Evolutionary conservation across 2,329 filamentous ascomycete species (phyloP), one percentile per base, ranked within the genome.

Genomic region (Laburnicola sp.): DNA sequence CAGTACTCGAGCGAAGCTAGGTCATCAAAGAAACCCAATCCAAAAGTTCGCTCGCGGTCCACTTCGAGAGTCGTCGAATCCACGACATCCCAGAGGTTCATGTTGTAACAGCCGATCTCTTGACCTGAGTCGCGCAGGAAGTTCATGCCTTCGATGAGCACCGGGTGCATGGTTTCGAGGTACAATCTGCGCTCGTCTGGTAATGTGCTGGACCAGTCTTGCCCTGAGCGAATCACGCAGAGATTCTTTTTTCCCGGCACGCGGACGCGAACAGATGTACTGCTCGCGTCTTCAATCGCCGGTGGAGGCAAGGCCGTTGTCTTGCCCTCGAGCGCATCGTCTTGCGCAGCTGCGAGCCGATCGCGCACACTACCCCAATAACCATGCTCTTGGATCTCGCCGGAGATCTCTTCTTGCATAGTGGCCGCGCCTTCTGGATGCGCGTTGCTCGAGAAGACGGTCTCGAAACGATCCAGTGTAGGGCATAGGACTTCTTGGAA

Each of bases 341-440:
- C 70, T 55, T 78, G 76, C 4, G 71, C 62, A 2, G 61, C 59
- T 2, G 76, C 65, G 10, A 78, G 50, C 3, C 76, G 70, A 53
- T 79, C 76, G 10, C 76, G 68, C 75, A 77, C 76, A 56, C 74
- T 76, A 2, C 76, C 77, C 75, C 75, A 78, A 55, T 78, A 79
- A 1, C 67, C 73, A 54, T 79, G 76, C 58, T 78, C 74, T 32
- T 66, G 56, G 11, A 79, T 63, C 27, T 67, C 64, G 0, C 73
- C 74, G 16, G 69, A 73, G 3, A 76, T 61, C 2, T 53, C 52
- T 4, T 71, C 66, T 3, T 71, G 57, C 74, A 79, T 73, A 51
- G 76, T 62, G 5, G 73, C 74, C 6, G 68, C 72, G 9, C 76
- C 76, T 51, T 79, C 76, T 4, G 69, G 68, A 1, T 67, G 58